A percentile compares a stretch with the other conserved stretches of the same genome.
phyloP scores from a whole-genome alignment of 1,139 yeast species.

The Kodamaea sp. region DNA sequence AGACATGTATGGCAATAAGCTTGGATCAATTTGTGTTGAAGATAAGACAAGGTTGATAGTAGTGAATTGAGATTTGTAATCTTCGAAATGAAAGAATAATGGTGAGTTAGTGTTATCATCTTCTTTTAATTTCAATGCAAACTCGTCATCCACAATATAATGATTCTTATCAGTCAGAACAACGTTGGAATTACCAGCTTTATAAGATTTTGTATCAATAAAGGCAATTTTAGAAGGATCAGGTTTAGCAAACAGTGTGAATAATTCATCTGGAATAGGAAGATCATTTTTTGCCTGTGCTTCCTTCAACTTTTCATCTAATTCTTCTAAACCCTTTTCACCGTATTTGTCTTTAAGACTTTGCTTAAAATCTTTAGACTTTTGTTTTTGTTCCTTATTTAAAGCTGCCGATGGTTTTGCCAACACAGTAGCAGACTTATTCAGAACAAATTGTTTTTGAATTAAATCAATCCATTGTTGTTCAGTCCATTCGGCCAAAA shows the following conservation, averaged over 20 bases:
- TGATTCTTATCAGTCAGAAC: conserved; percentile 7
- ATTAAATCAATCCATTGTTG: conserved; percentile 66
- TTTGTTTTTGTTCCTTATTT: conserved; percentile 50
- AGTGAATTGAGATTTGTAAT: conserved; percentile 75
- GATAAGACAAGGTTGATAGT: conserved; percentile 67
- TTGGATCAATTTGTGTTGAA: conserved; percentile 54
- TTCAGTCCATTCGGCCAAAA: conserved; percentile 55
- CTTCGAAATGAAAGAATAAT: conserved; percentile 73
- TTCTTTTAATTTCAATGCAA: conserved; percentile 27
- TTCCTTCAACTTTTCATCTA: conserved; percentile 47
- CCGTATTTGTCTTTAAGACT: conserved; percentile 55
- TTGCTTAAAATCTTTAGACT: conserved; percentile 46
- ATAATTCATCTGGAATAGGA: conserved; percentile 68
- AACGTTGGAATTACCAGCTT: conserved; percentile 33
- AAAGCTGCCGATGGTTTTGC: conserved; percentile 71
- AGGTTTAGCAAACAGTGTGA: conserved; percentile 62
- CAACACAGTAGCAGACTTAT: conserved; percentile 67
- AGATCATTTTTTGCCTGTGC: conserved; percentile 70
- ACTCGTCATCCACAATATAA: conserved; percentile 19
- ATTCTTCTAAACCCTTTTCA: conserved; percentile 52
- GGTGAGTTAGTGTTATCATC: conserved; percentile 48
- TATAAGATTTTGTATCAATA: conserved; percentile 63
- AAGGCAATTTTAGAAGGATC: conserved; percentile 74
- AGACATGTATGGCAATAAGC: conserved; percentile 62
- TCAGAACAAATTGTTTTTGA: conserved; percentile 53